These are phyloP conservation scores for Lumnitzera racemosa DNA, from an alignment of 345 rosid species.

Conservation along the genomic window DNA sequence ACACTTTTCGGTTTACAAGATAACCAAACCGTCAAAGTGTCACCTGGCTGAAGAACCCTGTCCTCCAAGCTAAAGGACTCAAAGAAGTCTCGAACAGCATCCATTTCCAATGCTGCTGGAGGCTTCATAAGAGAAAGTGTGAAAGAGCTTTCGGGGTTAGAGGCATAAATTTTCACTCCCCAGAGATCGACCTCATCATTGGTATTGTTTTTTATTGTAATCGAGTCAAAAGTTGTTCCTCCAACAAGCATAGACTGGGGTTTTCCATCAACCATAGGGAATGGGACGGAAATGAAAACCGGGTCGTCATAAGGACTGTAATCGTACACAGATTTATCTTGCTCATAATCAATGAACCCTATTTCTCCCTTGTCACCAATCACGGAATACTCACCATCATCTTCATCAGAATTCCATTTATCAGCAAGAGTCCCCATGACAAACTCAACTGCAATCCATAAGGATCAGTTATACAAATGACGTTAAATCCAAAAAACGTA, in stretches of 20 bases:
- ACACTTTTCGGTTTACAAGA: conserved; percentile 66
- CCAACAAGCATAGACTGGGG: conserved; percentile 56
- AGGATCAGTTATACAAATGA: too few species aligned
- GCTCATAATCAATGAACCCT: conserved; percentile 59
- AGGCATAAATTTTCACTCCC: conserved; percentile 52
- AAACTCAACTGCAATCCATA: neutral
- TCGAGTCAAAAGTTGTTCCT: conserved; percentile 41
- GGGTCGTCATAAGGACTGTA: conserved; percentile 51
- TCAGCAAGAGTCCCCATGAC: conserved; percentile 28
- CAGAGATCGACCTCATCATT: conserved; percentile 53
- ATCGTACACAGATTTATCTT: conserved; percentile 39
- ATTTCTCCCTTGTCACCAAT: conserved; percentile 76
- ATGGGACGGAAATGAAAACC: conserved; percentile 57
- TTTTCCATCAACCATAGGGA: conserved; percentile 47
- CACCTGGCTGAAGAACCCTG: conserved; percentile 64
- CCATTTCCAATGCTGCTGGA: conserved; percentile 18
- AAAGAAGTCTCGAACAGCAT: conserved; percentile 25
- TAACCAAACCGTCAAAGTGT: conserved; percentile 57
- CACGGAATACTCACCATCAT: conserved; percentile 60
- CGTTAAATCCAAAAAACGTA: too few species aligned
- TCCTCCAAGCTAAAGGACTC: conserved; percentile 59
- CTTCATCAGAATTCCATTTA: conserved; percentile 29
- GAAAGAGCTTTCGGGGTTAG: conserved; percentile 52
- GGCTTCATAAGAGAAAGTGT: conserved; percentile 69
- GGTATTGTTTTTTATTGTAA: conserved; percentile 48